These are phyloP conservation scores for Emmonsia crescens DNA, from an alignment of 2,329 filamentous ascomycete species.

Conservation along the genomic window DNA sequence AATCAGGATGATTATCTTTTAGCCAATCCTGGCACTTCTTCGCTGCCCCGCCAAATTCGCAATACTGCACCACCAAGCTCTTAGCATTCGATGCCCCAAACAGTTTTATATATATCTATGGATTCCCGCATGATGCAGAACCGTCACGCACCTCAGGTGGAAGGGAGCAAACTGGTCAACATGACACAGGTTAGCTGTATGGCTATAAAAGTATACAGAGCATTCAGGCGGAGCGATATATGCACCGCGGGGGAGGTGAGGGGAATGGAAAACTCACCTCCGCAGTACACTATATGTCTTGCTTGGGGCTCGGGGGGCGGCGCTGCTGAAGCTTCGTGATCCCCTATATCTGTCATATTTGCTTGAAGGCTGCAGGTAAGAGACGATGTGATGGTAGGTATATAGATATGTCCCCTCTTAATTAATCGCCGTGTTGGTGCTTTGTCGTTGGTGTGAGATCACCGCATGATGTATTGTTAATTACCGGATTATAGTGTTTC, in stretches of 20 bases:
- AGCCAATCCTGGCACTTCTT: conserved; percentile 99
- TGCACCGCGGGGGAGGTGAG: neutral
- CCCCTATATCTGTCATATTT: conserved; percentile 11
- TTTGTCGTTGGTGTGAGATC: neutral
- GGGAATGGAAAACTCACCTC: conserved; percentile 35
- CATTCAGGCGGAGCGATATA: neutral
- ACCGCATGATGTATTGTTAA: neutral
- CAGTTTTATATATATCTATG: neutral
- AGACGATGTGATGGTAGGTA: neutral
- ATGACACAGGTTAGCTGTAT: conserved; percentile 6
- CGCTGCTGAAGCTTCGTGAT: conserved; percentile 6
- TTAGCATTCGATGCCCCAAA: neutral
- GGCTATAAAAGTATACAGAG: neutral
- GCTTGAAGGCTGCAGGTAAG: neutral
- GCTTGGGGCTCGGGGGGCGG: conserved; percentile 33
- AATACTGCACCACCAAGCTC: conserved; percentile 63
- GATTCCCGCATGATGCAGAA: neutral
- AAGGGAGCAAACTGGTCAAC: conserved; percentile 47
- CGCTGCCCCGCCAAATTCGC: conserved; percentile 91
- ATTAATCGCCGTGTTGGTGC: neutral
- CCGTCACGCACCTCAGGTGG: conserved; percentile 52
- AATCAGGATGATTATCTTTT: conserved; percentile 56
- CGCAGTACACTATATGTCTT: conserved; percentile 51
- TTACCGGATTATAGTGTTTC: neutral
- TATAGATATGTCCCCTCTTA: neutral